Conservation (phyloP, 495 filamentous ascomycete species). For the Acidiella bohemica region DNA sequence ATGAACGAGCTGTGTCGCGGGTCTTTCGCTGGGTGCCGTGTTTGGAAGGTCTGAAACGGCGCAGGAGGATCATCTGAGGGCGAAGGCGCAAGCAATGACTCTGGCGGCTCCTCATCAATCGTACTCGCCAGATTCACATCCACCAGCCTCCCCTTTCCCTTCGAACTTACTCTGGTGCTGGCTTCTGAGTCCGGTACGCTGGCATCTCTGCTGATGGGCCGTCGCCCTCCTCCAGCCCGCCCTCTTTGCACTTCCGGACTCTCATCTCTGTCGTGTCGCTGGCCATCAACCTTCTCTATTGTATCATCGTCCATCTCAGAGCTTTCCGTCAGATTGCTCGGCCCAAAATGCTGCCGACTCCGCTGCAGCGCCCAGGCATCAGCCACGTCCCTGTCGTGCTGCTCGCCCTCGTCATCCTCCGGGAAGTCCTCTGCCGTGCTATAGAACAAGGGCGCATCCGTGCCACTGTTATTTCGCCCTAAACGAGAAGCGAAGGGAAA, state of each 20-base stretch:
- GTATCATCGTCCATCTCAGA: constrained; percentile 63
- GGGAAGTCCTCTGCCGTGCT: constrained; percentile 59
- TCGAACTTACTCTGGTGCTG: constrained; percentile 36
- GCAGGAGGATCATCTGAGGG: constrained; percentile 52
- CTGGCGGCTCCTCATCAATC: constrained; percentile 38
- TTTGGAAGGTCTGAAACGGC: constrained; percentile 71
- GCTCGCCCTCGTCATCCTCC: constrained; percentile 81
- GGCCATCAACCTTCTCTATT: constrained; percentile 19
- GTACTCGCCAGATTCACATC: constrained; percentile 77
- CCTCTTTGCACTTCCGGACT: constrained; percentile 18
- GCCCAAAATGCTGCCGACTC: constrained; percentile 76
- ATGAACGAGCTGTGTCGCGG: constrained; percentile 28
- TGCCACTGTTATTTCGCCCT: constrained; percentile 30
- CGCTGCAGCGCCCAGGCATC: constrained; percentile 84
- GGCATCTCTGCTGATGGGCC: constrained; percentile 27
- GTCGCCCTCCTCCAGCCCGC: constrained; percentile 23
- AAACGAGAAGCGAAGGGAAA: constrained; percentile 49
- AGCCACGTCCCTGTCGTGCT: constrained; percentile 81
- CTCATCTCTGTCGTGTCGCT: constrained; percentile 22
- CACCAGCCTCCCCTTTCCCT: constrained; percentile 58
- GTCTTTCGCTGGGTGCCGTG: constrained; percentile 22
- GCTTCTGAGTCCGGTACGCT: constrained; percentile 25
- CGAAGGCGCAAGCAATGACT: constrained; percentile 34
- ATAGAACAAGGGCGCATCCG: constrained; percentile 81
- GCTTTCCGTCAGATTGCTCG: constrained; percentile 63